A percentile compares a stretch with the other conserved stretches of the same genome.
Conservation (phyloP, 768 basidiomycete species). For the Russula foetens region DNA sequence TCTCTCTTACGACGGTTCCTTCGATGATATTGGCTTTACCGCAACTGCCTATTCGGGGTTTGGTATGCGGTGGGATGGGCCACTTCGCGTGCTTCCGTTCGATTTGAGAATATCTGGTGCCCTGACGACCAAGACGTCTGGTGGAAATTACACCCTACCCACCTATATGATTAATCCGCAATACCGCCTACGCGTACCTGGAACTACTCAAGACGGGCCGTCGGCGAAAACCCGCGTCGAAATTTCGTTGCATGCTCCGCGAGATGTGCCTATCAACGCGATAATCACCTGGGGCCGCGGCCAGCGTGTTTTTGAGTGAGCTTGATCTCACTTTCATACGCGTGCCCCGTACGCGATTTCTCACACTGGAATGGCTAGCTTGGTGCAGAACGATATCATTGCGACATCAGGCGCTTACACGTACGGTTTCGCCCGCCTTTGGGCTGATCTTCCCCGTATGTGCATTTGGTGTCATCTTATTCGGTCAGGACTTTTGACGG, state of each 20-base stretch:
- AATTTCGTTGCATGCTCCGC: slow-evolving; percentile 46
- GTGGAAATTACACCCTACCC: slow-evolving; percentile 74
- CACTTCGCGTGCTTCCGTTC: slow-evolving; percentile 22
- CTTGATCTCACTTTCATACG: slow-evolving; percentile 2
- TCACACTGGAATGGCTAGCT: slow-evolving; percentile 26
- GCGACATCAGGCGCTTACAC: slow-evolving; percentile 74
- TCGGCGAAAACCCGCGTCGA: slow-evolving; percentile 33
- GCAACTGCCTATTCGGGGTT: slow-evolving; percentile 49
- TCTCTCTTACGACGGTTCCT: slow-evolving; percentile 62
- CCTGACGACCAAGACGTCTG: slow-evolving; percentile 64
- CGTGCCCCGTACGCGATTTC: background rate
- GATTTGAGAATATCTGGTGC: slow-evolving; percentile 37
- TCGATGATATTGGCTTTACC: slow-evolving; percentile 55
- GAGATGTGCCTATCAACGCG: slow-evolving; percentile 66
- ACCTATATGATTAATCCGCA: slow-evolving; percentile 90
- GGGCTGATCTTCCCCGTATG: slow-evolving; percentile 48
- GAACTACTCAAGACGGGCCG: slow-evolving; percentile 19
- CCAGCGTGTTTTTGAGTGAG: slow-evolving; percentile 67
- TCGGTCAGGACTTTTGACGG: background rate
- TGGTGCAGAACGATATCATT: slow-evolving; percentile 59
- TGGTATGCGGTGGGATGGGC: slow-evolving; percentile 23
- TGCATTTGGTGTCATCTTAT: slow-evolving; percentile 14
- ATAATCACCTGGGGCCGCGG: slow-evolving; percentile 71
- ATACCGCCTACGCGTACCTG: slow-evolving; percentile 58
- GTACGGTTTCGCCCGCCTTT: slow-evolving; percentile 59